A percentile compares a stretch with the other conserved stretches of the same genome.
These are phyloP conservation scores for Calocera viscosa DNA, from an alignment of 768 basidiomycete genomes.

Conservation along the genomic window DNA sequence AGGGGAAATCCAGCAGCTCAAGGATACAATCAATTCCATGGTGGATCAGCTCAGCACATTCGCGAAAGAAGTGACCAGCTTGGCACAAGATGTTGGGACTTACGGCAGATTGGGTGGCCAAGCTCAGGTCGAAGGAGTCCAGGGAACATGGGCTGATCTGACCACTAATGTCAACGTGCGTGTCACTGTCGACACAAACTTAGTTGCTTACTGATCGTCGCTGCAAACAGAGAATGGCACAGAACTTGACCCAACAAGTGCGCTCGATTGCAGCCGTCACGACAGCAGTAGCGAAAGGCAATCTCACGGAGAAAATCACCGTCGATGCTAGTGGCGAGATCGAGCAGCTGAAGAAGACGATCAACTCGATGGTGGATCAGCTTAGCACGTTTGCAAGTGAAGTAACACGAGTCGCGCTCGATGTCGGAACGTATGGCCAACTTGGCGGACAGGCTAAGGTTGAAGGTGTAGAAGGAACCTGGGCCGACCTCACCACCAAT, in stretches of 20 bases:
- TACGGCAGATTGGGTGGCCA: slow-evolving; percentile 85
- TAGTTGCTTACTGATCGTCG: slow-evolving; percentile 10
- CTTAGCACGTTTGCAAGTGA: slow-evolving; percentile 33
- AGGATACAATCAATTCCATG: slow-evolving; percentile 51
- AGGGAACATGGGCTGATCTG: slow-evolving; percentile 87
- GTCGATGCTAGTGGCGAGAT: slow-evolving; percentile 52
- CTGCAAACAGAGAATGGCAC: slow-evolving; percentile 61
- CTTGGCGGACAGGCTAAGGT: slow-evolving; percentile 84
- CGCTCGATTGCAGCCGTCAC: slow-evolving; percentile 74
- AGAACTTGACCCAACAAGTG: slow-evolving; percentile 73
- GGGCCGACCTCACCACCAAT: slow-evolving; percentile 77
- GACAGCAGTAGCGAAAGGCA: slow-evolving; percentile 29
- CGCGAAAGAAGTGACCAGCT: slow-evolving; percentile 48
- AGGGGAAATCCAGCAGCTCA: neutral
- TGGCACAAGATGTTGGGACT: slow-evolving; percentile 81
- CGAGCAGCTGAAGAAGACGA: slow-evolving; percentile 1
- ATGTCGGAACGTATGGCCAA: slow-evolving; percentile 44
- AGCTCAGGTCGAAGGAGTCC: slow-evolving; percentile 78
- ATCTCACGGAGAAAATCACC: slow-evolving; percentile 90
- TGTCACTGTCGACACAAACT: slow-evolving; percentile 20
- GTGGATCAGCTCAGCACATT: slow-evolving; percentile 30
- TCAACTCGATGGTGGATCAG: slow-evolving; percentile 36
- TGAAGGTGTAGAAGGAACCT: slow-evolving; percentile 79
- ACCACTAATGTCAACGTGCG: slow-evolving; percentile 80
- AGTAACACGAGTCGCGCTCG: slow-evolving; percentile 30